These are phyloP conservation scores for Datisca glomerata DNA, from an alignment of 306 rosid species.

Conservation along the genomic window DNA sequence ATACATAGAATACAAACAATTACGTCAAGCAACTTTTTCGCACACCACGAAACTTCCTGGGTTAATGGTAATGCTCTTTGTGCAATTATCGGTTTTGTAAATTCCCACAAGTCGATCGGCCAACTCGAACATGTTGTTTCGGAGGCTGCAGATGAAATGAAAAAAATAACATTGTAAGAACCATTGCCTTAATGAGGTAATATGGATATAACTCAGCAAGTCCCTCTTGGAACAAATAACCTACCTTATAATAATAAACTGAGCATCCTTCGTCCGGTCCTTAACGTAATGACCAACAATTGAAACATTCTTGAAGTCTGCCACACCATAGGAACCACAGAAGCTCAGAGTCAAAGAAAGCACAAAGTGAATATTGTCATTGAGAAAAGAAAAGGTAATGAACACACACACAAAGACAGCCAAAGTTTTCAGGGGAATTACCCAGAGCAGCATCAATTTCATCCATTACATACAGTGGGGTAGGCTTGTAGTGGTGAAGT, in stretches of 20 bases:
- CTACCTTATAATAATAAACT: slow-evolving; percentile 79
- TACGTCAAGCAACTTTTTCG: slow-evolving; percentile 43
- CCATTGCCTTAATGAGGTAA: background rate
- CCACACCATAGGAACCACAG: slow-evolving; percentile 14
- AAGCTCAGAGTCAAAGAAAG: background rate
- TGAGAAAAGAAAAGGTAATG: background rate
- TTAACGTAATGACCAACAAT: slow-evolving; percentile 90
- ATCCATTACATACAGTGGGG: slow-evolving; percentile 96
- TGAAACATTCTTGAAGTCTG: slow-evolving; percentile 92
- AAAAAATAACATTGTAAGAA: slow-evolving; percentile 7
- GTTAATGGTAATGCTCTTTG: slow-evolving; percentile 85
- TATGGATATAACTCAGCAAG: background rate
- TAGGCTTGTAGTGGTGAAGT: slow-evolving; percentile 96
- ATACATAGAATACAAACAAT: background rate
- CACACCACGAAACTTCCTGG: slow-evolving; percentile 68
- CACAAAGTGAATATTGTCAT: background rate
- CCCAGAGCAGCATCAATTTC: slow-evolving; percentile 97
- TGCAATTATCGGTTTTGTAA: slow-evolving; percentile 89
- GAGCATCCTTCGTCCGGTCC: slow-evolving; percentile 90
- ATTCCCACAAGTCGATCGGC: slow-evolving; percentile 94
- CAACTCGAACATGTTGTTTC: slow-evolving; percentile 96
- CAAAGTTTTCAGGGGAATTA: slow-evolving; percentile 13
- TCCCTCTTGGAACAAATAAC: slow-evolving; percentile 7
- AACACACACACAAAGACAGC: no score
- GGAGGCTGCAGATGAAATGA: slow-evolving; percentile 37